Evolutionary conservation across 2,329 filamentous ascomycete species (phyloP), one percentile per base, ranked within the genome.

Genomic region (Biscogniauxia sp.): DNA sequence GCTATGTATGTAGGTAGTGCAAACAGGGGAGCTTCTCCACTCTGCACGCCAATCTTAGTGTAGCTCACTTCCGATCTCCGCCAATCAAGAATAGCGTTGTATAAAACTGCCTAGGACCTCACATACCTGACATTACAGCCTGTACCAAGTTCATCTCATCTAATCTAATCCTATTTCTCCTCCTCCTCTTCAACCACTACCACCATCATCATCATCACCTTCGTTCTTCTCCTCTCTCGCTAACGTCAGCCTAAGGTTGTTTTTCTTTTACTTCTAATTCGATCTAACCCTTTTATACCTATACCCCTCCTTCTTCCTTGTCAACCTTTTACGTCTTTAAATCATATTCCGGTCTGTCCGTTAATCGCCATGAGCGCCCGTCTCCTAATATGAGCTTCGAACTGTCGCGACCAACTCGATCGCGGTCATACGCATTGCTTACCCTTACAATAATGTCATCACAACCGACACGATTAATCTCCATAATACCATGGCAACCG

Each of bases 401-500:
- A 53, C 52, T 54, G 51, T 28, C 51, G 55, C 61, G 51, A 56
- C 60, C 58, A 28, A 63, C 53, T 61, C 61, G 55, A 53, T 54
- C 66, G 59, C 66, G 58, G 62, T 65, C 64, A 64, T 64, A 25
- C 61, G 55, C 41, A 55, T 56, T 58, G 57, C 65, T 60, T 53
- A 58, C 59, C 50, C 32, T 45, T 61, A 61, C 56, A 28, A 64
- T 25, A 61, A 59, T 61, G 59, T 55, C 54, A 59, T 50, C 37
- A 15, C 60, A 37, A 53, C 57, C 57, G 17, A 63, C 59, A 61
- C 41, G 62, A 54, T 57, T 45, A 32, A 56, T 57, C 49, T 55
- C 25, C 56, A 54, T 59, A 45, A 53, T 68, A 74, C 69, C 66
- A 79, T 80, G 77, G 74, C 76, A 64, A 73, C 76, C 57, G 70